phyloP scores from a whole-genome alignment of 2,329 filamentous ascomycete species.

The Huntiella omanensis region DNA sequence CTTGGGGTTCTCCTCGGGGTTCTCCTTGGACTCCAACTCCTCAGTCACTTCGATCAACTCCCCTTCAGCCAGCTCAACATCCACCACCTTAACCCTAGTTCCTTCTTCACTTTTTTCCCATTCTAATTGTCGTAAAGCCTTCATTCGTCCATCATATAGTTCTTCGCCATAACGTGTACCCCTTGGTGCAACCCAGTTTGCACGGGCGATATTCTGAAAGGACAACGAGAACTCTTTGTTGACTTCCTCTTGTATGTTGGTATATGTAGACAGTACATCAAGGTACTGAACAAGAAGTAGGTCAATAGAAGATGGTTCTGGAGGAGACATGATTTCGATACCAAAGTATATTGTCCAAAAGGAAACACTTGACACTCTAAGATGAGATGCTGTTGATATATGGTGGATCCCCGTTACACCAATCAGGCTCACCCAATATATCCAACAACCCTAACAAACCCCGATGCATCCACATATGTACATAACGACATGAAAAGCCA shows the following conservation, averaged over 20 bases:
- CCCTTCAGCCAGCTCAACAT: conserved; percentile 5
- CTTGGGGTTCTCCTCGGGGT: conserved; percentile 2
- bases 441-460: too few species aligned
- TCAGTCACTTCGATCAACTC: conserved; percentile 11
- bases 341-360: neutral
- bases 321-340: conserved; percentile 12
- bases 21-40: conserved; percentile 4
- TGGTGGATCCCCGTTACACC: neutral
- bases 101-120: neutral
- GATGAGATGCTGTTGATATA: neutral
- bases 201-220: conserved; percentile 46
- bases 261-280: conserved; percentile 46
- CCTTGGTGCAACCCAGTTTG: conserved; percentile 51
- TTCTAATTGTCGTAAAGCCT: conserved; percentile 31
- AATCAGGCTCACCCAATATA: too few species aligned
- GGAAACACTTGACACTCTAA: neutral
- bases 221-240: conserved; percentile 34
- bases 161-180: conserved; percentile 48
- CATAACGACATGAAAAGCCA: too few species aligned
- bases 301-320: conserved; percentile 30
- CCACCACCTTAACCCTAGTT: conserved; percentile 1
- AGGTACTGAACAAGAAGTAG: conserved; percentile 47
- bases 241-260: conserved; percentile 35
- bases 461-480: too few species aligned
- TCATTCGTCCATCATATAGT: conserved; percentile 57